phyloP scores from a whole-genome alignment of 768 basidiomycete species.

The Boletus tomentosulus region DNA sequence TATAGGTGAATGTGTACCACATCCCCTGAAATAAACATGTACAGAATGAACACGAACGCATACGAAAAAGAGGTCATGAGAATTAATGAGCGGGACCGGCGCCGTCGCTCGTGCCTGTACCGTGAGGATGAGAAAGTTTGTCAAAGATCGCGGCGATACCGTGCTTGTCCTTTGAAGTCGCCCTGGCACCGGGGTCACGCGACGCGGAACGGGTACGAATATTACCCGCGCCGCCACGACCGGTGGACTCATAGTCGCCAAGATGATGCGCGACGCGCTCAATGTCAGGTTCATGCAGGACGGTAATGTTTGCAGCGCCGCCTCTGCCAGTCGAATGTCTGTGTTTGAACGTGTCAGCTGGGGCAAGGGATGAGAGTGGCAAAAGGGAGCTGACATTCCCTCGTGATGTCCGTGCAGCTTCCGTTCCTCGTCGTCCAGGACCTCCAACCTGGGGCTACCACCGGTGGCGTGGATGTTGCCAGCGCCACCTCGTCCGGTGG shows the following conservation, averaged over 20 bases:
- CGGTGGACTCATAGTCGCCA: conserved; percentile 38
- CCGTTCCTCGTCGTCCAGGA: conserved; percentile 34
- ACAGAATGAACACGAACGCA: neutral
- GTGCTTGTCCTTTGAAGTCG: conserved; percentile 28
- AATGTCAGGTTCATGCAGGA: conserved; percentile 32
- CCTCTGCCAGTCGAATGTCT: conserved; percentile 71
- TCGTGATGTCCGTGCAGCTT: conserved; percentile 29
- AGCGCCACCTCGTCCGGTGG: conserved; percentile 59
- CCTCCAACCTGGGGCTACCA: conserved; percentile 10
- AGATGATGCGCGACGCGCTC: conserved; percentile 29
- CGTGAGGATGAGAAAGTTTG: conserved; percentile 25
- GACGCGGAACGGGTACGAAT: conserved; percentile 42
- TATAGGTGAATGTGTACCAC: neutral
- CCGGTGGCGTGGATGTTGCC: conserved; percentile 46
- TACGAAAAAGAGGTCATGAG: neutral
- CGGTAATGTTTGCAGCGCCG: conserved; percentile 59
- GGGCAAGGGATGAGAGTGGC: neutral
- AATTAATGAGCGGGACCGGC: neutral
- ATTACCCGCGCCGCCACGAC: conserved; percentile 63
- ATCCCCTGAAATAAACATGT: neutral
- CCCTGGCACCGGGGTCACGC: conserved; percentile 25
- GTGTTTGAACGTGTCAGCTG: neutral
- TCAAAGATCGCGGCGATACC: conserved; percentile 29
- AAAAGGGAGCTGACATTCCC: conserved; percentile 38
- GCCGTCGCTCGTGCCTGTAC: neutral